Evolutionary conservation across 2,329 filamentous ascomycete species (phyloP).

Genomic region (Trichoderma atroviride): DNA sequence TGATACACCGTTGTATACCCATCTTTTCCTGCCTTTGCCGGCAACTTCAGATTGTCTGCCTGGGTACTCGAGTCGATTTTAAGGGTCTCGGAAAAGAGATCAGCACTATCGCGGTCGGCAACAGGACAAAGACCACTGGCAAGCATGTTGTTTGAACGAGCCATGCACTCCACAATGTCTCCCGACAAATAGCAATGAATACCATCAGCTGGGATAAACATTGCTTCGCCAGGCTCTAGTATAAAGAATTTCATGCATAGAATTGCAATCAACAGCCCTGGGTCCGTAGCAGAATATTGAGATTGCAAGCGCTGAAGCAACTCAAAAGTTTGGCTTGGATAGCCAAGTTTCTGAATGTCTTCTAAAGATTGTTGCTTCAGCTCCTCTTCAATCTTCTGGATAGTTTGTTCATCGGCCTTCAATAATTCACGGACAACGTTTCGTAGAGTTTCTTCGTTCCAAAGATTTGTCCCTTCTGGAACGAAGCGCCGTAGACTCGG

Average conservation of each 20-base stretch:
- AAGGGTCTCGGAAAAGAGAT: background rate
- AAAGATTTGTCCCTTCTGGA: background rate
- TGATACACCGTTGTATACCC: background rate
- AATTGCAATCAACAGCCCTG: background rate
- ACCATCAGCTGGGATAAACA: background rate
- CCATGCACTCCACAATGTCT: constrained; percentile 11
- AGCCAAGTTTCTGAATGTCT: background rate
- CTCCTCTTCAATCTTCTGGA: background rate
- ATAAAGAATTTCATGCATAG: background rate
- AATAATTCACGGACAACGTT: background rate
- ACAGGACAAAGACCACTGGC: background rate
- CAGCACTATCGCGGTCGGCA: background rate
- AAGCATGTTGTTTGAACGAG: constrained; percentile 1
- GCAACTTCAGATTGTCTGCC: background rate
- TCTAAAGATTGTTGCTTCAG: background rate
- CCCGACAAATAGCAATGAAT: background rate
- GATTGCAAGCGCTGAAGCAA: background rate
- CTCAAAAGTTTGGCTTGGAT: background rate
- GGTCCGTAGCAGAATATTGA: background rate
- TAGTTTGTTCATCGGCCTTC: background rate
- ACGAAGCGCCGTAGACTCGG: background rate
- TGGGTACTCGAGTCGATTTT: background rate
- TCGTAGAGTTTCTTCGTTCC: background rate
- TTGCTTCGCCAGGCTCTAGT: background rate
- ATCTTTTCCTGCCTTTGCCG: background rate